Conservation (phyloP, 1,139 yeast species). For the Geotrichum histeridarum region DNA sequence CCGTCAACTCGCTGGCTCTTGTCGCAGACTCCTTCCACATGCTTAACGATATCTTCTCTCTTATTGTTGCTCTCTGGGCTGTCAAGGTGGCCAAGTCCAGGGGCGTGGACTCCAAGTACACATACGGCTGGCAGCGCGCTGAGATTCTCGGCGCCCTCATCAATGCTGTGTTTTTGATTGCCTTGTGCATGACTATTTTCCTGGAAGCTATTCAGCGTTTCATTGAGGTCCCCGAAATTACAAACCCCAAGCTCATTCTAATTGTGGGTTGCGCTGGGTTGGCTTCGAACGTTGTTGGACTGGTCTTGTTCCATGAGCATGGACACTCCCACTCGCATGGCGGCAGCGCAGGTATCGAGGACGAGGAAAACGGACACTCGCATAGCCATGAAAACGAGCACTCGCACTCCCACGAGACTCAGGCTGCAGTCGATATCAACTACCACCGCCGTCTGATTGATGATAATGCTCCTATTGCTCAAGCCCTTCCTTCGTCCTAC, state of each 20-base stretch:
- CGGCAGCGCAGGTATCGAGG: constrained; percentile 37
- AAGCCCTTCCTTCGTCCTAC: constrained; percentile 14
- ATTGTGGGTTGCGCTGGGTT: constrained; percentile 82
- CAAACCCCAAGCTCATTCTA: constrained; percentile 74
- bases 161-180: constrained; percentile 87
- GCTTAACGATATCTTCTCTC: constrained; percentile 89
- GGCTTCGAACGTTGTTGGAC: constrained; percentile 73
- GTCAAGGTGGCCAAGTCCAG: constrained; percentile 79
- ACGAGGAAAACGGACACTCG: constrained; percentile 24
- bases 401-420: constrained; percentile 17
- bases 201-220: constrained; percentile 91
- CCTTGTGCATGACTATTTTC: constrained; percentile 85
- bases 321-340: constrained; percentile 59
- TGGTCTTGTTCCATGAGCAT: constrained; percentile 85
- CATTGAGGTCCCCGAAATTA: constrained; percentile 70
- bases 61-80: constrained; percentile 93
- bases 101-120: constrained; percentile 80
- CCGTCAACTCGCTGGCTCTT: constrained; percentile 86
- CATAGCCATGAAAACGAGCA: constrained; percentile 25
- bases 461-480: constrained; percentile 18
- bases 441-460: constrained; percentile 14
- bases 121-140: constrained; percentile 96
- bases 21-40: constrained; percentile 96
- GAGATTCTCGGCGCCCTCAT: constrained; percentile 93
- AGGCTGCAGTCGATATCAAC: not conserved